Evolutionary conservation across 257 asterid genomes (phyloP).

Genomic region (Striga asiatica): DNA sequence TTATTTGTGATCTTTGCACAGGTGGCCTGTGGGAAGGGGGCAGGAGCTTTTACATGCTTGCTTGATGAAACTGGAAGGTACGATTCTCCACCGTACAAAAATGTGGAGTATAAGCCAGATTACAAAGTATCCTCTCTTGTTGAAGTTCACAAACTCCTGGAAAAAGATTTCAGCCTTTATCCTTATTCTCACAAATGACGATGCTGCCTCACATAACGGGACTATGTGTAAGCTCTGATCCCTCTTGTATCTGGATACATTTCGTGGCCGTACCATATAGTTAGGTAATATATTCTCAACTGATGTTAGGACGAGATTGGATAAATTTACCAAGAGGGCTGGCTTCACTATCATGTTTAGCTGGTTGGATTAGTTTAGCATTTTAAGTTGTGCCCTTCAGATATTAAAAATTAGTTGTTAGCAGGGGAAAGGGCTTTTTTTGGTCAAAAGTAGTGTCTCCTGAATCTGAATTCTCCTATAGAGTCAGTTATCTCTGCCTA

Average conservation of each 20-base stretch:
- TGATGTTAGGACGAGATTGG: background rate
- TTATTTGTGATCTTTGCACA: constrained; percentile 19
- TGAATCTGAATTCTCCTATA: too few relatives aligned
- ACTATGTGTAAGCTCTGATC: background rate
- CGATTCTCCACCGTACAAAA: constrained; percentile 46
- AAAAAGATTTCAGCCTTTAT: constrained; percentile 43
- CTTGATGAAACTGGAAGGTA: constrained; percentile 92
- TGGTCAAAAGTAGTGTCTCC: background rate
- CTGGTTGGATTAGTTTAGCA: background rate
- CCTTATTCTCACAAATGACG: constrained; percentile 26
- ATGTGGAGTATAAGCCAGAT: constrained; percentile 64
- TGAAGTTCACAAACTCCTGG: constrained; percentile 47
- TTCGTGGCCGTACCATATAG: too few relatives aligned
- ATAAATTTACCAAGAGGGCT: background rate
- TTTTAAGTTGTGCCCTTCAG: background rate
- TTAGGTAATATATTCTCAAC: too few relatives aligned
- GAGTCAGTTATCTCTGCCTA: too few relatives aligned
- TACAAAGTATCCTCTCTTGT: constrained; percentile 64
- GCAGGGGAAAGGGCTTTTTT: constrained; percentile 3
- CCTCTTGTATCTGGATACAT: background rate
- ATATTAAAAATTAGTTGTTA: background rate
- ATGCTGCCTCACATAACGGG: background rate
- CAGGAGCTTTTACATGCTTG: constrained; percentile 78
- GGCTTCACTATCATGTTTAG: background rate
- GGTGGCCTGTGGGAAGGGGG: constrained; percentile 91